Conservation (phyloP, 768 basidiomycete genomes). For the Boletus patriciae region DNA sequence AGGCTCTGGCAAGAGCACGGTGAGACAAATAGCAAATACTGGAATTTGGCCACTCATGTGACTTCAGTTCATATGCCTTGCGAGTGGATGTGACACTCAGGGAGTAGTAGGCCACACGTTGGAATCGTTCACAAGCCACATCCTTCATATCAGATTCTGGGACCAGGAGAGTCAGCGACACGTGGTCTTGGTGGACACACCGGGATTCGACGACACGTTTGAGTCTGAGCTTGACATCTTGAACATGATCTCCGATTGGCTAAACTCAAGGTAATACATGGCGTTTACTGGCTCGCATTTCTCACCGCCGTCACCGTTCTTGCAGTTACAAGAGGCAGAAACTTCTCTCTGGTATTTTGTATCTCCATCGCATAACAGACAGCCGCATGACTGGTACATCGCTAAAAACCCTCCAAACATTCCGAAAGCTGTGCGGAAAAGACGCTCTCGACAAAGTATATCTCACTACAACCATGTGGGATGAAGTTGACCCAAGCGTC, state of each 20-base stretch:
- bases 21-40: neutral
- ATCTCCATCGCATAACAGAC: slow-evolving; percentile 42
- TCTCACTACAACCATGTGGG: slow-evolving; percentile 41
- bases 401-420: slow-evolving; percentile 35
- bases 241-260: slow-evolving; percentile 15
- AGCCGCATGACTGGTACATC: slow-evolving; percentile 38
- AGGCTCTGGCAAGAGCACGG: slow-evolving; percentile 16
- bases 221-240: slow-evolving; percentile 15
- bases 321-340: slow-evolving; percentile 14
- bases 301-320: neutral
- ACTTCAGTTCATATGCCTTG: slow-evolving; percentile 12
- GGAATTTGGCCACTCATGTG: neutral
- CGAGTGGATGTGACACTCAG: neutral
- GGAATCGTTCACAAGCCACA: slow-evolving; percentile 11
- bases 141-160: slow-evolving; percentile 4
- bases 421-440: slow-evolving; percentile 29
- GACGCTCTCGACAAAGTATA: slow-evolving; percentile 33
- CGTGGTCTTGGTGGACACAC: slow-evolving; percentile 27
- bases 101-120: slow-evolving; percentile 10
- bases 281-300: neutral
- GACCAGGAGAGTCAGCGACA: neutral
- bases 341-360: slow-evolving; percentile 40
- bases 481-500: too few relatives aligned
- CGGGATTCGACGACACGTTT: slow-evolving; percentile 23
- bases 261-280: slow-evolving; percentile 6